phyloP scores from a whole-genome alignment of 2,329 filamentous ascomycete species.

The Ascochyta viciae-villosae region DNA sequence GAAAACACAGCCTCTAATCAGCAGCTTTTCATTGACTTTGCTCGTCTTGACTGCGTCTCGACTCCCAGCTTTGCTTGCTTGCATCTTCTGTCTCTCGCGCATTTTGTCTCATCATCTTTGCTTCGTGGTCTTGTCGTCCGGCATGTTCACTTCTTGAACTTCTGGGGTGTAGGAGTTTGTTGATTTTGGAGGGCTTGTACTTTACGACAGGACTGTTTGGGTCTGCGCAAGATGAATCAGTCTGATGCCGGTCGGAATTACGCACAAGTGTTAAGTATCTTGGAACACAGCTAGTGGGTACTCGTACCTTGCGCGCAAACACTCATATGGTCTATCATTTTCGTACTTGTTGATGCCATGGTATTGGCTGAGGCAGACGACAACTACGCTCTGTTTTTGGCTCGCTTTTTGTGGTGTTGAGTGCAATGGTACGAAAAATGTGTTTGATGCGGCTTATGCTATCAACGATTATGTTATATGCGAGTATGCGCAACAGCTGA shows the following conservation, averaged over 20 bases:
- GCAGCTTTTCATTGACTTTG: background rate
- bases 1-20: constrained; percentile 1
- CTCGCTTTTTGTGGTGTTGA: background rate
- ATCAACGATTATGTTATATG: background rate
- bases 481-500: background rate
- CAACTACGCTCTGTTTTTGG: background rate
- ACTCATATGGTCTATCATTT: constrained; percentile 19
- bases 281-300: background rate
- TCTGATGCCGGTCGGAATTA: background rate
- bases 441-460: background rate
- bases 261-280: background rate
- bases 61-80: constrained; percentile 13
- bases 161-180: constrained; percentile 11
- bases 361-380: background rate
- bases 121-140: constrained; percentile 9
- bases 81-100: constrained; percentile 12
- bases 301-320: constrained; percentile 16
- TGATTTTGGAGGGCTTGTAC: constrained; percentile 15
- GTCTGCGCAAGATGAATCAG: background rate
- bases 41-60: constrained; percentile 7
- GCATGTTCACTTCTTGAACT: constrained; percentile 10
- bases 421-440: background rate
- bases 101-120: constrained; percentile 5
- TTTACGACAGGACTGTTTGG: constrained; percentile 15
- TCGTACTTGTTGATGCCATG: constrained; percentile 16